phyloP scores from a whole-genome alignment of 257 asterid genomes.

The Echium plantagineum region DNA sequence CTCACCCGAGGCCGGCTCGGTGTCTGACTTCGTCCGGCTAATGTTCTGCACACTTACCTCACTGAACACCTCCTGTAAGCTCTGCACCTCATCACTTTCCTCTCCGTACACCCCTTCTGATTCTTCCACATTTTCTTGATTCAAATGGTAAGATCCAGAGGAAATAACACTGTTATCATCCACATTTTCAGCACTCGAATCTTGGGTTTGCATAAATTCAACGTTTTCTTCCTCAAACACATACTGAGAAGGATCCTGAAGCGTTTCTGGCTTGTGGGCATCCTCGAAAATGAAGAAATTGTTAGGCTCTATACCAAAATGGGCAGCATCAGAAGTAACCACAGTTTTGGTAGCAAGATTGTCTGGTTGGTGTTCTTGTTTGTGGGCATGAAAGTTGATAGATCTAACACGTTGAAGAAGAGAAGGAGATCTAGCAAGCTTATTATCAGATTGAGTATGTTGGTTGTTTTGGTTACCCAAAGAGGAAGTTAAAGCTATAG shows the following conservation, averaged over 20 bases:
- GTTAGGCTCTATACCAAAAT: no score
- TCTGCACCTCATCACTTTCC: slow-evolving; percentile 16
- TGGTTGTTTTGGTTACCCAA: slow-evolving; percentile 33
- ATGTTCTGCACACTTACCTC: slow-evolving; percentile 23
- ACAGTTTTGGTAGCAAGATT: background rate
- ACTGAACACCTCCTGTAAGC: slow-evolving; percentile 57
- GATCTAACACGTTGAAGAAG: slow-evolving; percentile 69
- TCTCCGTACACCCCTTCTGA: slow-evolving; percentile 3
- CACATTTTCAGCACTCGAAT: background rate
- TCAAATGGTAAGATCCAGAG: slow-evolving; percentile 2
- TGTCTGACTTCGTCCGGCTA: slow-evolving; percentile 48
- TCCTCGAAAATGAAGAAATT: no score
- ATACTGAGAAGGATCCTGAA: slow-evolving; percentile 29
- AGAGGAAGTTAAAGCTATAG: slow-evolving; percentile 57
- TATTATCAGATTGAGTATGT: slow-evolving; percentile 11
- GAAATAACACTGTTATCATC: background rate
- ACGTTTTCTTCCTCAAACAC: slow-evolving; percentile 20
- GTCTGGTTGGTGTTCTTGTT: slow-evolving; percentile 18
- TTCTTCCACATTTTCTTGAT: slow-evolving; percentile 2
- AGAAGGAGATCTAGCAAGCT: slow-evolving; percentile 39
- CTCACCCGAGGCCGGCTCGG: slow-evolving; percentile 42
- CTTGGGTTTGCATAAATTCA: no score
- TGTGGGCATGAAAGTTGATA: slow-evolving; percentile 24
- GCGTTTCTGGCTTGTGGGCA: background rate
- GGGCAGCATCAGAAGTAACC: no score